Conservation (phyloP, 352 stramenopile species). For the Pelagophyceae sp. region DNA sequence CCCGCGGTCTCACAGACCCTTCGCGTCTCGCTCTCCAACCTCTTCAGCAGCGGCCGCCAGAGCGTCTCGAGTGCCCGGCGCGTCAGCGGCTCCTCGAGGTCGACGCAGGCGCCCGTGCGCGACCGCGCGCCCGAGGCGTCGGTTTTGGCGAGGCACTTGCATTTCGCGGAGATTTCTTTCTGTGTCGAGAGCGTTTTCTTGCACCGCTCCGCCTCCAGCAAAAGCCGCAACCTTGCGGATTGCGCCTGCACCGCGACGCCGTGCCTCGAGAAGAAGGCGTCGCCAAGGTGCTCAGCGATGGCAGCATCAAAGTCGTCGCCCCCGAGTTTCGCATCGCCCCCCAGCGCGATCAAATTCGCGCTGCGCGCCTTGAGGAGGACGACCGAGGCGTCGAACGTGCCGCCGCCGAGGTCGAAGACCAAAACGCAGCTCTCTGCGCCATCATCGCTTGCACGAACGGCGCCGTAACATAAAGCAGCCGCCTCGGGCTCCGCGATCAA, state of each 20-base stretch:
- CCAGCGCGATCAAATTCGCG: constrained; percentile 58
- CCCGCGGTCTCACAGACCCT: background rate
- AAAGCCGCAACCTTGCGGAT: background rate
- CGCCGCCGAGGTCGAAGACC: constrained; percentile 76
- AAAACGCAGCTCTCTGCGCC: constrained; percentile 54
- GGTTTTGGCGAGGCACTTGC: background rate
- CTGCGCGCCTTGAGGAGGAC: constrained; percentile 53
- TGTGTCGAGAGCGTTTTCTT: background rate
- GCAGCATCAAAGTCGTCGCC: constrained; percentile 62
- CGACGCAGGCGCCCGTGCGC: background rate
- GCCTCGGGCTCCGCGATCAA: constrained; percentile 61
- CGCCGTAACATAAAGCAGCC: constrained; percentile 63
- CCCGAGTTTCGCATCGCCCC: constrained; percentile 58
- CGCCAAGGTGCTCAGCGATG: constrained; percentile 40
- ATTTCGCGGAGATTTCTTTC: background rate
- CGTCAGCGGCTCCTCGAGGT: background rate
- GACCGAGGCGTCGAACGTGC: constrained; percentile 75
- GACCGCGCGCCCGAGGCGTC: background rate
- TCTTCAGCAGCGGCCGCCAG: background rate
- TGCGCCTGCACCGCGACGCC: background rate
- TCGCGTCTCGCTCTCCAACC: background rate
- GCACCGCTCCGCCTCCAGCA: constrained; percentile 9
- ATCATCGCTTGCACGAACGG: constrained; percentile 31
- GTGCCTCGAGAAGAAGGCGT: constrained; percentile 17
- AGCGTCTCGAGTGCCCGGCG: background rate